A percentile compares a stretch with the other conserved stretches of the same genome.
phyloP scores from a whole-genome alignment of 805 yeast genomes.

The Saturnispora mendoncae region DNA sequence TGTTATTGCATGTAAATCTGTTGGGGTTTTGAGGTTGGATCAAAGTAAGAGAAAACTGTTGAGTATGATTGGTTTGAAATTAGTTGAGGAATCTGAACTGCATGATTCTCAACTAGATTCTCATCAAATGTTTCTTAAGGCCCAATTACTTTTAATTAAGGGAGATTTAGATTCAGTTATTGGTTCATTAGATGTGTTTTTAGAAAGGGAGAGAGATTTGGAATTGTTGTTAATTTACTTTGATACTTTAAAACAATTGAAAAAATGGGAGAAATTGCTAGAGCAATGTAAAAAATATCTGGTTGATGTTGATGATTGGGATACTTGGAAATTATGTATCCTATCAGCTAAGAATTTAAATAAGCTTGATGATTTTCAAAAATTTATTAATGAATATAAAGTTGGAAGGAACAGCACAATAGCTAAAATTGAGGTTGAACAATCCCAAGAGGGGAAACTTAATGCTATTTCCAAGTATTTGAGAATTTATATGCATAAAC shows the following conservation, averaged over 20 bases:
- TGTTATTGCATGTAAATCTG: conserved; percentile 32
- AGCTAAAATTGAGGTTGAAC: conserved; percentile 38
- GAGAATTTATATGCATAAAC: conserved; percentile 40
- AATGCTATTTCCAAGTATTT: conserved; percentile 33
- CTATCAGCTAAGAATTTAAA: conserved; percentile 35
- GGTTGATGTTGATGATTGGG: conserved; percentile 61
- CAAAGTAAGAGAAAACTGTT: conserved; percentile 43
- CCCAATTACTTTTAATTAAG: conserved; percentile 36
- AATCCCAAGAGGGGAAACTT: neutral
- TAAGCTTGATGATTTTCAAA: conserved; percentile 26
- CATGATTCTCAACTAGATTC: conserved; percentile 43
- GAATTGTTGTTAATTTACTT: conserved; percentile 52
- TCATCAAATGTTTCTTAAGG: conserved; percentile 60
- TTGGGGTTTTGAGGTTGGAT: conserved; percentile 27
- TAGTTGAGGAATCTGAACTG: conserved; percentile 31
- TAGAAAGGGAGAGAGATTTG: conserved; percentile 41
- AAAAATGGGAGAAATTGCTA: conserved; percentile 38
- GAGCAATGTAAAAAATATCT: conserved; percentile 35
- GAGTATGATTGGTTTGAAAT: conserved; percentile 51
- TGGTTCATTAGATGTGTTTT: conserved; percentile 23
- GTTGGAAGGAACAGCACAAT: conserved; percentile 49
- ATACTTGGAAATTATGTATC: conserved; percentile 56
- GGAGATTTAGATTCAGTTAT: conserved; percentile 31
- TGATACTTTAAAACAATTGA: conserved; percentile 34
- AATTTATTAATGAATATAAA: conserved; percentile 26